A percentile compares a stretch with the other conserved stretches of the same genome.
Evolutionary conservation across 495 filamentous ascomycete species (phyloP).

Genomic region (Lindgomyces ingoldianus): DNA sequence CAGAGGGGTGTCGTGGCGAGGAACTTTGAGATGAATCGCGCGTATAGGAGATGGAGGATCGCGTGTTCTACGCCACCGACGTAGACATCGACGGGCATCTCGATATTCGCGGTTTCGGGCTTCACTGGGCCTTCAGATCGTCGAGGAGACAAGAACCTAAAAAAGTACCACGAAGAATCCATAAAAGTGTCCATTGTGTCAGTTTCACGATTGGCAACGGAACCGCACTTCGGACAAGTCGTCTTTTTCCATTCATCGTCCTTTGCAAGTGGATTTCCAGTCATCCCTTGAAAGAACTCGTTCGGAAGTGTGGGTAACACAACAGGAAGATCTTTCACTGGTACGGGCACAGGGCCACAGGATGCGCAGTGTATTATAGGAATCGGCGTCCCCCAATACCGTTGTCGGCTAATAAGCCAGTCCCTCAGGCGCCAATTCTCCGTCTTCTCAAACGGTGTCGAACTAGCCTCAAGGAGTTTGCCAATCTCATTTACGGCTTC

Average conservation of each 20-base stretch:
- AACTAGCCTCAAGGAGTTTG: conserved; percentile 53
- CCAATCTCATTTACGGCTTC: conserved; percentile 65
- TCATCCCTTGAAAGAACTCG: conserved; percentile 67
- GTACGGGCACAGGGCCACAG: conserved; percentile 80
- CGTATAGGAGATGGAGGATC: conserved; percentile 87
- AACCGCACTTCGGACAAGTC: conserved; percentile 70
- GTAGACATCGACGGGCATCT: conserved; percentile 78
- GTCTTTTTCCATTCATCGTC: conserved; percentile 73
- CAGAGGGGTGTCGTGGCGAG: conserved; percentile 60
- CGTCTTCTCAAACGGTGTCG: conserved; percentile 56
- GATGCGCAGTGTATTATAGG: conserved; percentile 79
- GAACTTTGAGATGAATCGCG: conserved; percentile 88
- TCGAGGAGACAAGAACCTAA: conserved; percentile 67
- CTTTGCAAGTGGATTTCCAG: conserved; percentile 74
- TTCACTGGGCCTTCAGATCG: conserved; percentile 67
- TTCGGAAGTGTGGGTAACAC: conserved; percentile 68
- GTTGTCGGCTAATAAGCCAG: conserved; percentile 84
- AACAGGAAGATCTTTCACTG: conserved; percentile 73
- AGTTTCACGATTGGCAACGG: conserved; percentile 75
- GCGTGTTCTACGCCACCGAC: conserved; percentile 88
- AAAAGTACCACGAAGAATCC: conserved; percentile 89
- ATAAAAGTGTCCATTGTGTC: conserved; percentile 97
- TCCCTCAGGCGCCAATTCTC: conserved; percentile 79
- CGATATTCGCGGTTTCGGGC: conserved; percentile 53
- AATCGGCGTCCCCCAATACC: conserved; percentile 90